These are phyloP conservation scores for Claviceps sorghi DNA, from an alignment of 2,329 filamentous ascomycete species.

Conservation along the genomic window DNA sequence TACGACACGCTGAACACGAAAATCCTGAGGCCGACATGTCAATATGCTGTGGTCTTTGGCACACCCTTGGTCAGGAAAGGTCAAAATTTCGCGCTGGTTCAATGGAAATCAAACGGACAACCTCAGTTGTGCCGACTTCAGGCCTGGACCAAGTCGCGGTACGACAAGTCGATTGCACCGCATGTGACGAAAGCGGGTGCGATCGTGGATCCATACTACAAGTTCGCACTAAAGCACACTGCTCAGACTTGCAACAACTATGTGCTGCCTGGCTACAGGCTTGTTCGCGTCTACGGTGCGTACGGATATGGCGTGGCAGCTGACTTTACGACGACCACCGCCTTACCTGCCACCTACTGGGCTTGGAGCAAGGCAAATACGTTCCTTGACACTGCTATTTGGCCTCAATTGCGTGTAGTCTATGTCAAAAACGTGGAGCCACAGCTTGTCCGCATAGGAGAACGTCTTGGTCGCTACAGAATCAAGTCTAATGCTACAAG, in stretches of 20 bases:
- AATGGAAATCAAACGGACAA: slow-evolving; percentile 68
- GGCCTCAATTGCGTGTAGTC: slow-evolving; percentile 65
- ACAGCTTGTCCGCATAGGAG: slow-evolving; percentile 80
- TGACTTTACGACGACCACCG: slow-evolving; percentile 51
- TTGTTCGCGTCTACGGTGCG: slow-evolving; percentile 57
- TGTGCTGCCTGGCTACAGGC: slow-evolving; percentile 60
- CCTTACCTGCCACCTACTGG: slow-evolving; percentile 57
- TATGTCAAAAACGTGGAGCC: slow-evolving; percentile 92
- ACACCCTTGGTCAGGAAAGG: slow-evolving; percentile 57
- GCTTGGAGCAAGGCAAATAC: slow-evolving; percentile 52
- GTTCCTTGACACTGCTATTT: slow-evolving; percentile 63
- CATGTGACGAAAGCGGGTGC: slow-evolving; percentile 50
- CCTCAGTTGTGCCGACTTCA: slow-evolving; percentile 59
- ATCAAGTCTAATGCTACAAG: slow-evolving; percentile 20
- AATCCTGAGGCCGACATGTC: slow-evolving; percentile 54
- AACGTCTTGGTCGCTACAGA: slow-evolving; percentile 67
- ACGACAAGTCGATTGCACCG: slow-evolving; percentile 57
- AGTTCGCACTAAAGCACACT: slow-evolving; percentile 45
- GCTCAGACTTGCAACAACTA: slow-evolving; percentile 57
- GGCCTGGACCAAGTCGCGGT: slow-evolving; percentile 45
- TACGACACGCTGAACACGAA: slow-evolving; percentile 45
- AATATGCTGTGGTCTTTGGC: slow-evolving; percentile 56
- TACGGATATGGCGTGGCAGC: slow-evolving; percentile 54
- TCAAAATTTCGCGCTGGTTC: slow-evolving; percentile 47
- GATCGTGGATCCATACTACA: slow-evolving; percentile 56